Evolutionary conservation across 2,329 filamentous ascomycete genomes (phyloP), one percentile per base, ranked within the genome.

Genomic region (Ceratocystis huliohia): DNA sequence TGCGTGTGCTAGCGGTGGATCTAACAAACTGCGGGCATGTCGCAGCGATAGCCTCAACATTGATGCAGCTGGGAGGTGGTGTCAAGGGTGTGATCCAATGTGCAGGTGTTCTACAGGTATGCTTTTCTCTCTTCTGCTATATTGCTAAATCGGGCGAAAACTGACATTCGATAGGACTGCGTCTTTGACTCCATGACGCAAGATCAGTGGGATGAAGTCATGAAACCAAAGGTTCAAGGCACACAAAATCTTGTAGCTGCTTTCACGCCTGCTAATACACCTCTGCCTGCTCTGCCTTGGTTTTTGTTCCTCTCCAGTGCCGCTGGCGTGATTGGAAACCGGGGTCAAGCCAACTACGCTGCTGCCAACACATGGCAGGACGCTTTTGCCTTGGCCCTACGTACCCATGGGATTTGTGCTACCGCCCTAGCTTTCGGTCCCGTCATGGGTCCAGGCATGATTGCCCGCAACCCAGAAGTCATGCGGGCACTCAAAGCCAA

Each of bases 291-390:
- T 0, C 46, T 63, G 6, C 66, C 66, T n/a, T 69, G 66, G 65
- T 46, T 68, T 20, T 15, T 69, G 8, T 67, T 67, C n/a, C 65
- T 69, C 17, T 66, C 63, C 41, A 77, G 76, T 15, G 76, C 75
- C 0, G 75, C 76, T 4, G 74, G 76, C 41, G 74, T 78, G 69
- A 74, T 84, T 62, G 83, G 83, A 41, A 84, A 80, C 69, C 78
- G 80, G 4, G 81, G 81, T 0, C 83, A 85, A 68, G 78, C 81
- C 15, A 84, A 83, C 72, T 85, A 85, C 68, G 79, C 81, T 1
- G 81, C 82, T 0, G 82, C 80, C 4, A 82, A 83, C 70, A 74
- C 74, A 61, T 81, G 80, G 69, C 75, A 80, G 63, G 80, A 83
- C 64, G 76, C 79, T 0, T 74, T 83, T 22, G 79, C 80, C 0